Base-by-base conservation (phyloP, 2,329 filamentous ascomycete genomes). In the Trichoderma koningiopsis region DNA sequence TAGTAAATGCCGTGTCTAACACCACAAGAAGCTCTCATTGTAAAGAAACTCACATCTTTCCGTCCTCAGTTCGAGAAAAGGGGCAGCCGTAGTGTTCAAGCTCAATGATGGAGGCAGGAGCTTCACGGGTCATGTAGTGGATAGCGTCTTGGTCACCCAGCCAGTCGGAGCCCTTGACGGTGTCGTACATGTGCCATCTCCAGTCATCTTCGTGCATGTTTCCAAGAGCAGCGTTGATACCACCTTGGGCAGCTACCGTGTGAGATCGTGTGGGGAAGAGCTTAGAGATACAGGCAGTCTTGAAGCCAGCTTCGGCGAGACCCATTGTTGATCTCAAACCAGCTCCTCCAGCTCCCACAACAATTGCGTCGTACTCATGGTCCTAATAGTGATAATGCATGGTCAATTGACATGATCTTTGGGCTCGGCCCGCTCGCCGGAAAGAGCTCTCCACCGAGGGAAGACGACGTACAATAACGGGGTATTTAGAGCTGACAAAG, bases 131-230 rank as follows among this genome's bases (percentile, higher is more conserved):
- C 94, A 97, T 97, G 86, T 97, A 97, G 84, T 97, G 94, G 79
- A 97, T 97, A 73, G 94, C 94, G 80, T 97, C 94, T 83, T 97
- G 94, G 82, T 97, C 94, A 81, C 94, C 94, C 63, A 97, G 89
- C 94, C 94, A 97, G 86, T 97, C 94, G 74, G 93, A 97, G 74
- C 94, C 94, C 87, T 97, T 97, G 80, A 97, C 94, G 55, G 94
- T 97, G 82, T 97, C 94, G 86, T 97, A 97, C 94, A 97, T 97
- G 84, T 97, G 94, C 94, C 94, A 97, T 86, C 94, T 90, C 94
- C 94, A 97, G 84, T 97, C 94, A 78, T 97, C 94, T 85, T 95
- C 89, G 87, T 97, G 94, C 94, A 97, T 97, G 85, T 97, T 97
- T 78, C 92, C 92, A 68, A 96, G 86, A 63, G 92, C 92, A 68